phyloP scores from a whole-genome alignment of 2,329 filamentous ascomycete species.

The Fusarium annulatum region DNA sequence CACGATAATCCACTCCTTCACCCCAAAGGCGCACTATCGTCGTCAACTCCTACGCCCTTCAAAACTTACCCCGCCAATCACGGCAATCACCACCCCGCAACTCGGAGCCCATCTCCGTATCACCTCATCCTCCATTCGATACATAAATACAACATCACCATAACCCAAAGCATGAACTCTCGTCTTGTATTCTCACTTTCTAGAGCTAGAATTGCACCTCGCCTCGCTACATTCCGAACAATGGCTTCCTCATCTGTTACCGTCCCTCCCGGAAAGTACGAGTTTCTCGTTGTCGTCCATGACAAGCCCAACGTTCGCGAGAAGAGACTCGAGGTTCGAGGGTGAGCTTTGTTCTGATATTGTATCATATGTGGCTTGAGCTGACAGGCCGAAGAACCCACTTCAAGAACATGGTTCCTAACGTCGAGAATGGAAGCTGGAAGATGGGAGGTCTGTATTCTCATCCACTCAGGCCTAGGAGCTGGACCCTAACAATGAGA shows the following conservation, averaged over 20 bases:
- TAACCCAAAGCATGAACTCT: constrained; percentile 22
- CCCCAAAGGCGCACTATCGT: constrained; percentile 18
- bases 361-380: constrained; percentile 3
- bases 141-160: constrained; percentile 7
- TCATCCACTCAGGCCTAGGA: background rate
- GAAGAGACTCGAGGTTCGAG: constrained; percentile 71
- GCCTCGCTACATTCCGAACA: constrained; percentile 31
- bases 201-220: constrained; percentile 5
- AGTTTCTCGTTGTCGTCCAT: constrained; percentile 77
- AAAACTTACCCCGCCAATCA: constrained; percentile 21
- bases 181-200: constrained; percentile 23
- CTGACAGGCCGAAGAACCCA: constrained; percentile 54
- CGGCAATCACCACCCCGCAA: constrained; percentile 23
- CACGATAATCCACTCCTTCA: background rate
- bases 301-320: constrained; percentile 70
- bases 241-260: constrained; percentile 45
- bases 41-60: constrained; percentile 22
- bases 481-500: background rate
- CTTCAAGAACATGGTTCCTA: constrained; percentile 64
- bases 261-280: constrained; percentile 55
- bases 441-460: constrained; percentile 70
- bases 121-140: background rate
- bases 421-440: constrained; percentile 65
- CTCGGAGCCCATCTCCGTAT: background rate
- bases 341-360: constrained; percentile 53